Evolutionary conservation across 2,329 filamentous ascomycete genomes (phyloP), one percentile per base, ranked within the genome.

Genomic region (Fusarium duplospermum): DNA sequence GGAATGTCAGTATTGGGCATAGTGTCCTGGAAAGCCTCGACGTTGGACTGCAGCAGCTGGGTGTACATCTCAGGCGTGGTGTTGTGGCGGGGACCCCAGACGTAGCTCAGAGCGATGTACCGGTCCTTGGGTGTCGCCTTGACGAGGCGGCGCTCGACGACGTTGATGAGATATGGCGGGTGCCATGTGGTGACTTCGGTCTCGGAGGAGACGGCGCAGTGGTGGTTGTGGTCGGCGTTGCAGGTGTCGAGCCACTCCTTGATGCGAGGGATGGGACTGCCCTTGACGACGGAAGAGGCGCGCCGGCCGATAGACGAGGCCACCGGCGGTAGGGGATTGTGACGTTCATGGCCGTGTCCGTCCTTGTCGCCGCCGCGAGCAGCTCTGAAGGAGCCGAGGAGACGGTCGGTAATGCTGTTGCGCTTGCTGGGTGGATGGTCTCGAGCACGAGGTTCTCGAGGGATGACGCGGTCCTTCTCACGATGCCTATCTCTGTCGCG

Each of bases 61-160:
- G 76, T 73, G 6, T 75, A 75, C 11, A 74, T 73, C 6, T 81
- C 77, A 6, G 79, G 72, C 14, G 75, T 69, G 27, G 27, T 54
- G 50, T 54, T 54, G 50, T 54, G 76, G n/a, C 79, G 80, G 4
- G 78, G 72, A 9, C 83, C 83, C 80, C 83, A 85, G 36, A 86
- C 84, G 71, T 87, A 87, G 78, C 85, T 86, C 27, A 87, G 79
- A n/a, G 85, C 83, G 5, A 85, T 74, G 59, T 86, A 87, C 36
- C 83, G 78, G 56, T 86, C 84, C 11, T 77, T 76, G 3, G 82
- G 80, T n/a, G 81, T 80, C 16, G 83, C 79, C 18, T 79, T 80
- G 7, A 86, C 84, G 24, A 86, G 77, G 54, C 82, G 77, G 8
- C 81, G 79, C 50, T 85, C 82, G 35, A 83, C 80, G 14, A 81